Evolutionary conservation across 2,329 filamentous ascomycete species (phyloP), one percentile per base, ranked within the genome.

Genomic region (Aciculosporium take): DNA sequence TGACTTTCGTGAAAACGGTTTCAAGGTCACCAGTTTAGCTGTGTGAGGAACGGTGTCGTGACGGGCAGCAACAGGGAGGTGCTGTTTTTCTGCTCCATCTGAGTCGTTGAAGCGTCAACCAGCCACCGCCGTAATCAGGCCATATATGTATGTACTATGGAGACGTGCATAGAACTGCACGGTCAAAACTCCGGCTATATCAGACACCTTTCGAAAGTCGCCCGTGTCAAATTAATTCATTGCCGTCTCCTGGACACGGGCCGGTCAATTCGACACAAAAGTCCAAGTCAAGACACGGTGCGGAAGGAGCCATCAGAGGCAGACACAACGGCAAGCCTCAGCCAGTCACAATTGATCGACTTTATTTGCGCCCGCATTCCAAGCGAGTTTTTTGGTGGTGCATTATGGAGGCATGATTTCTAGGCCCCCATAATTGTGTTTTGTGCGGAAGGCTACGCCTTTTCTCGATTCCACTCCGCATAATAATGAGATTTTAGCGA

Each of bases 21-120:
- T 30, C 31, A 42, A 34, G 20, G 17, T 28, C 27, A 17, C 32
- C 39, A 39, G 20, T 17, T 31, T 21, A 21, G 37, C 39, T 41
- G 39, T 32, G 30, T 35, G 29, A 33, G 25, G 12, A 36, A 32
- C 29, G 42, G 38, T 29, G 24, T 28, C 15, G 38, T 37, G 42
- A 44, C 42, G 39, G 42, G 32, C 38, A 44, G 38, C 31, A 41
- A 40, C 21, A 32, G 17, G n/a, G n/a, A n/a, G n/a, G n/a, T n/a
- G n/a, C n/a, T n/a, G 23, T 34, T 17, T 21, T 27, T 36, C 21
- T 25, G 15, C 17, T 28, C 10, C 12, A 18, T 17, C 2, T 31
- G 25, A 31, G 40, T 21, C 20, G 28, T 2, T 31, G 25, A 31
- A 35, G 21, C 20, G 28, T 39, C 17, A n/a, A 21, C 15, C 17